Base-by-base conservation (phyloP, 1,284 basidiomycete species). In the Peniophora sp. region DNA sequence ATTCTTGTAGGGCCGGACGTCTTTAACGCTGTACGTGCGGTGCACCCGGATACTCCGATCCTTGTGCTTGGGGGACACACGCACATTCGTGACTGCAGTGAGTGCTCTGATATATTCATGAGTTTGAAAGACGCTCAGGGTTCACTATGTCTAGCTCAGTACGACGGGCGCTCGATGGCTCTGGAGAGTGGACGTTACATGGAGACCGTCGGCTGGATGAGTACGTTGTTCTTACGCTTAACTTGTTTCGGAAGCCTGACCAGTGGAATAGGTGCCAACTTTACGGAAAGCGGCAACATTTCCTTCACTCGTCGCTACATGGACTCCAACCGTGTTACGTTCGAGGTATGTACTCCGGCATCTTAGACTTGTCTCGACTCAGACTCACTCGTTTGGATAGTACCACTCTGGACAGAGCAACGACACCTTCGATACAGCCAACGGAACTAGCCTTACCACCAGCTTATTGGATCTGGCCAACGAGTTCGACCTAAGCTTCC, bases 111-210 rank as follows among this genome's bases (percentile, higher is more conserved):
- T 20, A 17, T n/a, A 20, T 16, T 32, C 27, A 32, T 32, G 16
- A 8, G 38, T n/a, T 41, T 41, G 8, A 8, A 45, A 19, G 27
- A 34, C 20, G 17, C 39, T 12, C 3, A 2, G 12, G 27, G 11
- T 2, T 44, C 1, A 39, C 47, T 45, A 16, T 32, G n/a, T n/a
- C n/a, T n/a, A 41, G 44, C 22, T 16, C 78, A 81, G 63, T 66
- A 76, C 23, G 84, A 85, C 60, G 75, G 76, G 5, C 76, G 81
- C 17, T 78, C 81, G 0, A 85, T 89, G 73, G 74, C 79, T 1
- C 67, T 93, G 36, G 87, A 90, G 58, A 89, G 87, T 50, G 91
- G 91, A 43, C 74, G 88, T 22, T 94, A 92, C 64, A 86, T 93
- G 82, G 91, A 94, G 68, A 92, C 91, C 3, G 73, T 93, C 52